These are phyloP conservation scores for Plasmodium relictum DNA, from an alignment of 169 alveolate genomes.

Conservation along the genomic window DNA sequence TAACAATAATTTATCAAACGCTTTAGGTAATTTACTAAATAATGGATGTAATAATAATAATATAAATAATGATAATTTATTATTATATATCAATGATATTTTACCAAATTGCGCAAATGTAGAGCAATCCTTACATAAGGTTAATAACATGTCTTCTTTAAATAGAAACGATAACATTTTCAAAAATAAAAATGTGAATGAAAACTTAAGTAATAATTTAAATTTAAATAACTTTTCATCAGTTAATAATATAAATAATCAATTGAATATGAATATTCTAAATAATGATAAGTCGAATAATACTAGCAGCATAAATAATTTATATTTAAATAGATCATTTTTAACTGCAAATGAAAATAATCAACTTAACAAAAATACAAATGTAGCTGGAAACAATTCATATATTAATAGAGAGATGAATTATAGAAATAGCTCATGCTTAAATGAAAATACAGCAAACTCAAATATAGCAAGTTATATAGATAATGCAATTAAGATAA, in stretches of 20 bases:
- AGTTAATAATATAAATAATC: conserved; percentile 6
- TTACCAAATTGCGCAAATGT: conserved; percentile 36
- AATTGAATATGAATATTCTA: conserved; percentile 22
- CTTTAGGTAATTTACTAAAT: conserved; percentile 15
- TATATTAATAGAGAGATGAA: conserved; percentile 9
- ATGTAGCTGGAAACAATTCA: conserved; percentile 11
- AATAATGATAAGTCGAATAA: conserved; percentile 24
- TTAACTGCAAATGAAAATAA: conserved; percentile 5
- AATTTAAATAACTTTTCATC: conserved; percentile 16
- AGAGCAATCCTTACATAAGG: not conserved
- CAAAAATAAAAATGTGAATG: conserved; percentile 46
- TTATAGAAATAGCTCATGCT: not conserved
- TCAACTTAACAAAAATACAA: conserved; percentile 14
- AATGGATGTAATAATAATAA: conserved; percentile 9
- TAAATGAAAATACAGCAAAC: conserved; percentile 28
- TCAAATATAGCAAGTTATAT: not conserved
- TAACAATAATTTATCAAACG: conserved; percentile 19
- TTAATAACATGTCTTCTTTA: conserved; percentile 2
- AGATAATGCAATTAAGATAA: conserved; percentile 16
- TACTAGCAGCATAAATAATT: not conserved
- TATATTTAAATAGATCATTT: conserved; percentile 21
- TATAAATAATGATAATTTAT: conserved; percentile 43
- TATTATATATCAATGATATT: conserved; percentile 26
- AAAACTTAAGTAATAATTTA: conserved; percentile 13
- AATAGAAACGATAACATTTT: conserved; percentile 10